Evolutionary conservation across 257 asterid species (phyloP), one percentile per base, ranked within the genome.

Genomic region (Echium plantagineum): DNA sequence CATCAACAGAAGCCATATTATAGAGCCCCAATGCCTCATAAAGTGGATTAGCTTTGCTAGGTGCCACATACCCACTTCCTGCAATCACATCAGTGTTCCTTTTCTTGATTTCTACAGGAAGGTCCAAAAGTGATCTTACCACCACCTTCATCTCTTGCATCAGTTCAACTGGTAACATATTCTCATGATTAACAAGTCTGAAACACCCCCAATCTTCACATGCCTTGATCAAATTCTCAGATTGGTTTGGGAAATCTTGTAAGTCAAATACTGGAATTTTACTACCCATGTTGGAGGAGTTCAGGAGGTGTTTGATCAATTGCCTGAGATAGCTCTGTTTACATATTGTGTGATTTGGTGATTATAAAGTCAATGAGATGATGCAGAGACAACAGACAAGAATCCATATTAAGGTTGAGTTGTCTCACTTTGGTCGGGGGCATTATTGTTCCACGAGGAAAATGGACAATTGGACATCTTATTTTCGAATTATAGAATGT

Each of bases 1-100:
- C 89, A 35, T 69, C 63, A 16, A 68, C 30, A 9, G 80, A 76
- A 0, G 81, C 72, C 65, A 74, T 64, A 18, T 87, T 89, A 63
- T 81, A 81, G 7, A 87, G 85, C 13, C 94, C 94, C 24, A 87
- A 63, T 0, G 89, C 80, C 56, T 87, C 89, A 59, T 81, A 85
- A 19, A 80, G 79, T 5, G 94, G 96, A 63, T 81, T 85, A 38
- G 15, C 63, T 31, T 59, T 22, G 9, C 75, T 71, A 12, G 87
- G 94, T 7, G 84, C 74, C 70, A 83, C 63, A 65, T 85, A 87
- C 7, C 96, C 94, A 60, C 87, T 83, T 9, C 85, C 84, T 6
- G 70, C 71, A 18, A 83, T 76, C 2, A 72, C 85, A 8, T 64
- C 81, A 17, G 15, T 35, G 64, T 85, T 87, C 5, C 84, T 62